A percentile compares a stretch with the other conserved stretches of the same genome.
phyloP scores from a whole-genome alignment of 768 basidiomycete species.

The Hemileccinum impolitum region DNA sequence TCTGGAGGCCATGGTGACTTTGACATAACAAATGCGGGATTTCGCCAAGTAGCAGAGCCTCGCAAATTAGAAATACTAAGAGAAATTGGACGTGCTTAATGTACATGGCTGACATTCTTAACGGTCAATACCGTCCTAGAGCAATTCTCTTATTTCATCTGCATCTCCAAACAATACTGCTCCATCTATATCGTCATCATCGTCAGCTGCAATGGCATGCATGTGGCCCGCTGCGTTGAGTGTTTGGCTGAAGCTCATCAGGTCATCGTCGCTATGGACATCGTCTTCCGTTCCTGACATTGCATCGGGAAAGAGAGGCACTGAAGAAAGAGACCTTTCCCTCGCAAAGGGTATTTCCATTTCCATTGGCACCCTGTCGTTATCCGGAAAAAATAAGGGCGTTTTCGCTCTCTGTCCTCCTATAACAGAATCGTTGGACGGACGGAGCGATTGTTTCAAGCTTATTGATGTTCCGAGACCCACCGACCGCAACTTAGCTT shows the following conservation, averaged over 20 bases:
- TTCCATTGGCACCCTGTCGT: slow-evolving; percentile 41
- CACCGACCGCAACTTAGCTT: slow-evolving; percentile 32
- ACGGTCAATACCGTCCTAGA: slow-evolving; percentile 20
- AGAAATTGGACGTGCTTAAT: slow-evolving; percentile 72
- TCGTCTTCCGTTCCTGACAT: slow-evolving; percentile 29
- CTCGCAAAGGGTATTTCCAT: slow-evolving; percentile 33
- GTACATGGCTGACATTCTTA: slow-evolving; percentile 8
- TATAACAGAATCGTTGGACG: slow-evolving; percentile 11
- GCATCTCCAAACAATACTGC: slow-evolving; percentile 78
- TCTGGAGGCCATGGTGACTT: slow-evolving; percentile 81
- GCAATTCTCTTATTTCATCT: slow-evolving; percentile 67
- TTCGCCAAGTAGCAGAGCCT: slow-evolving; percentile 57
- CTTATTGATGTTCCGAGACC: slow-evolving; percentile 27
- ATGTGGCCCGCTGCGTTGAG: slow-evolving; percentile 56
- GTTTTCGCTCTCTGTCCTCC: slow-evolving; percentile 43
- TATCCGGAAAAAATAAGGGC: slow-evolving; percentile 75
- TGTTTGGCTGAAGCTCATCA: slow-evolving; percentile 76
- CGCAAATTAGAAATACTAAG: slow-evolving; percentile 69
- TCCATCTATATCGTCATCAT: slow-evolving; percentile 75
- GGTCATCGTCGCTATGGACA: slow-evolving; percentile 43
- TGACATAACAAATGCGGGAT: slow-evolving; percentile 78
- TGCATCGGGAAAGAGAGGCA: slow-evolving; percentile 43
- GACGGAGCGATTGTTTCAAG: slow-evolving; percentile 30
- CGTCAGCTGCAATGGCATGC: slow-evolving; percentile 57
- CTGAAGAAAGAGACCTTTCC: slow-evolving; percentile 34